Percentiles rank a stretch among this genome's conserved stretches.
These are phyloP conservation scores for Albugo candida DNA, from an alignment of 352 stramenopile species.

Conservation along the genomic window DNA sequence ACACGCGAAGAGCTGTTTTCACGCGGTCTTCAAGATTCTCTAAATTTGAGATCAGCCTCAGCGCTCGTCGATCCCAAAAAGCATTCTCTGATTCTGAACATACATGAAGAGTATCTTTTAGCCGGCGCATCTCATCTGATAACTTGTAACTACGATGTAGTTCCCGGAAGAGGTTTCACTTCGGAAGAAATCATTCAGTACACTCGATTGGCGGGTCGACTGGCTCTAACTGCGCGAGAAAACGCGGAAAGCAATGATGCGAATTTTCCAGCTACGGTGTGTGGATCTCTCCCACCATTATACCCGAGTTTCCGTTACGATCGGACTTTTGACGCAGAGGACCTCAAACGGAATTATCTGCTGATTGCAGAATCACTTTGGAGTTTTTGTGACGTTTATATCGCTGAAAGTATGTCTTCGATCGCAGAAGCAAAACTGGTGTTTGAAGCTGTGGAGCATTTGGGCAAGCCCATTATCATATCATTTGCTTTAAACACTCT, in stretches of 20 bases:
- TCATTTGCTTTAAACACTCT: slow-evolving; percentile 68
- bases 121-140: slow-evolving; percentile 66
- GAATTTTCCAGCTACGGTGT: slow-evolving; percentile 23
- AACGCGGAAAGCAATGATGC: slow-evolving; percentile 9
- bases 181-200: slow-evolving; percentile 47
- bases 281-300: slow-evolving; percentile 79
- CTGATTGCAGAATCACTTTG: slow-evolving; percentile 54
- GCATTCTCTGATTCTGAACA: slow-evolving; percentile 42
- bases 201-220: slow-evolving; percentile 30
- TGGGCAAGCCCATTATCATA: slow-evolving; percentile 54
- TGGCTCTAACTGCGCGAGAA: slow-evolving; percentile 30
- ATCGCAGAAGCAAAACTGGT: slow-evolving; percentile 70
- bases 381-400: slow-evolving; percentile 60
- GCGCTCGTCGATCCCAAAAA: slow-evolving; percentile 46
- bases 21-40: slow-evolving; percentile 68
- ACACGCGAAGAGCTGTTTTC: slow-evolving; percentile 81
- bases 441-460: slow-evolving; percentile 42
- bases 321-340: slow-evolving; percentile 46
- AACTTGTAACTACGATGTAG: slow-evolving; percentile 80
- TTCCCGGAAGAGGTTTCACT: slow-evolving; percentile 69
- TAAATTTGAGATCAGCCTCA: slow-evolving; percentile 78
- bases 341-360: slow-evolving; percentile 55
- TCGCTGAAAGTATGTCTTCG: slow-evolving; percentile 83
- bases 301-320: slow-evolving; percentile 79
- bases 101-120: slow-evolving; percentile 54